Conservation (phyloP, 495 filamentous ascomycete genomes). For the Evansstolkia leycettana region DNA sequence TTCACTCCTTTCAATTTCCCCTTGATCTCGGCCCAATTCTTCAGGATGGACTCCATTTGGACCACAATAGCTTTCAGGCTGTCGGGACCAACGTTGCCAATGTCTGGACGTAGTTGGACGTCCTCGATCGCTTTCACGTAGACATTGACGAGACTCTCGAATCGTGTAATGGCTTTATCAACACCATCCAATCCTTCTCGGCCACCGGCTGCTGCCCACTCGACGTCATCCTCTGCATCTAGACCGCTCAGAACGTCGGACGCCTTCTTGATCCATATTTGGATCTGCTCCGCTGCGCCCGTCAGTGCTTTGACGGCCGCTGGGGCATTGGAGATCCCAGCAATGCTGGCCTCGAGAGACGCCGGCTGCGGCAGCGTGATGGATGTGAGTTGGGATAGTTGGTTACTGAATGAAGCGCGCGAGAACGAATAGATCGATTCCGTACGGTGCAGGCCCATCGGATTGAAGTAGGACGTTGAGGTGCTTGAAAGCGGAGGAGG, state of each 20-base stretch:
- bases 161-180: constrained; percentile 71
- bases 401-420: constrained; percentile 77
- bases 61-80: constrained; percentile 59
- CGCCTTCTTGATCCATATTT: constrained; percentile 83
- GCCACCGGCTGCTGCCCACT: constrained; percentile 91
- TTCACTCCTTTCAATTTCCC: constrained; percentile 64
- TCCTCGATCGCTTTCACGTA: constrained; percentile 87
- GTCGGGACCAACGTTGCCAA: constrained; percentile 51
- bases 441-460: constrained; percentile 38
- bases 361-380: constrained; percentile 75
- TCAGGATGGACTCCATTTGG: constrained; percentile 77
- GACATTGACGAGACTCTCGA: constrained; percentile 76
- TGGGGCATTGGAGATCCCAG: constrained; percentile 67
- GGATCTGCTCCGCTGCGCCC: constrained; percentile 78
- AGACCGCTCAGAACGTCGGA: constrained; percentile 72
- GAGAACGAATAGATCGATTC: constrained; percentile 83
- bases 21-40: constrained; percentile 75
- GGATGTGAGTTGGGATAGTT: constrained; percentile 77
- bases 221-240: constrained; percentile 89
- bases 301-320: constrained; percentile 66
- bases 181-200: constrained; percentile 82
- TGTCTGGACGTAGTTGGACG: constrained; percentile 69
- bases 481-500: constrained; percentile 21
- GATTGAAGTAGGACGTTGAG: constrained; percentile 42
- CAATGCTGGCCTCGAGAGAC: constrained; percentile 66